Evolutionary conservation across 352 stramenopile species (phyloP).

Genomic region (Phytopythium kandeliae): DNA sequence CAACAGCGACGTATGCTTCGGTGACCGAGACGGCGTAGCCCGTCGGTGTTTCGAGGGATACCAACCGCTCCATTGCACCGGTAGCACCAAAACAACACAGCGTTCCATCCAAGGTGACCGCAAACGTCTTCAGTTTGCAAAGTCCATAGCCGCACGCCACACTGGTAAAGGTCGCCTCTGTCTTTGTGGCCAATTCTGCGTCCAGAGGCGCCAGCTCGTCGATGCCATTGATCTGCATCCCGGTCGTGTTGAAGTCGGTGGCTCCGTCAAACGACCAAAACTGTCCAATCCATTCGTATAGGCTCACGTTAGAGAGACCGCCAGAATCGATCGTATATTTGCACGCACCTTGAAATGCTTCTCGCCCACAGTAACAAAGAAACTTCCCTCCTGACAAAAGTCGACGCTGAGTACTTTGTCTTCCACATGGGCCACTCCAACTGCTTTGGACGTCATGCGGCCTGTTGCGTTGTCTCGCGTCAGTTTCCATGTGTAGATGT

Average conservation of each 20-base stretch:
- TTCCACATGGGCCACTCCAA: slow-evolving; percentile 43
- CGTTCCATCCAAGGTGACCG: slow-evolving; percentile 60
- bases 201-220: slow-evolving; percentile 55
- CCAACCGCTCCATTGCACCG: slow-evolving; percentile 67
- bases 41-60: slow-evolving; percentile 53
- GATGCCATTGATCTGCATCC: slow-evolving; percentile 43
- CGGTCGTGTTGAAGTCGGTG: slow-evolving; percentile 45
- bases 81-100: slow-evolving; percentile 74
- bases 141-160: slow-evolving; percentile 54
- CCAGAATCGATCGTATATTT: neutral
- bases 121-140: slow-evolving; percentile 65
- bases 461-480: slow-evolving; percentile 8
- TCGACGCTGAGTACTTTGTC: slow-evolving; percentile 74
- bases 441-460: slow-evolving; percentile 22
- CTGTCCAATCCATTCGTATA: slow-evolving; percentile 17
- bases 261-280: slow-evolving; percentile 70
- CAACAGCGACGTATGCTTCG: slow-evolving; percentile 62
- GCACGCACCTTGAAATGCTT: slow-evolving; percentile 61
- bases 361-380: slow-evolving; percentile 80
- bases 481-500: slow-evolving; percentile 74
- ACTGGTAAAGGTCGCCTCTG: slow-evolving; percentile 60
- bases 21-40: slow-evolving; percentile 76
- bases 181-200: slow-evolving; percentile 53
- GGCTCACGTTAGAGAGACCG: neutral
- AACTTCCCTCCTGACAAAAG: slow-evolving; percentile 63